Conservation (phyloP, 345 rosid species). For the Microthlaspi erraticum region DNA sequence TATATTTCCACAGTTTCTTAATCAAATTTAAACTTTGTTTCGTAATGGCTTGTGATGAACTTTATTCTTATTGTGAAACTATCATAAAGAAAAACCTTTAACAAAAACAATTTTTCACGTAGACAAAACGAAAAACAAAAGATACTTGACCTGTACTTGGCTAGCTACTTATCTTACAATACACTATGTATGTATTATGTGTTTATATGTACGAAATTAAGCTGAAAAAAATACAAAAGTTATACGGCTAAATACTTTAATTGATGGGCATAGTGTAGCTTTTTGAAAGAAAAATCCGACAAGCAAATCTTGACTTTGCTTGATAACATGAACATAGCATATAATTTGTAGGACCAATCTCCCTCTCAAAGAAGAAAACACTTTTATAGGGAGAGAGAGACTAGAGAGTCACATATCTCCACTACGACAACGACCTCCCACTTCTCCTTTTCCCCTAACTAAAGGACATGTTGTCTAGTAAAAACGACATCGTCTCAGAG, state of each 20-base stretch:
- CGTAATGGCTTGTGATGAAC: neutral
- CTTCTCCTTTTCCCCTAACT: conserved; percentile 18
- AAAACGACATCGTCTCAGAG: conserved; percentile 31
- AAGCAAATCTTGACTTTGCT: conserved; percentile 48
- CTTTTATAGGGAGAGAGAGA: conserved; percentile 38
- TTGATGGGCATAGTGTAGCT: conserved; percentile 34
- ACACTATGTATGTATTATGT: neutral
- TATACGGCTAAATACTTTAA: conserved; percentile 18
- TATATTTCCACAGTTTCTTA: neutral
- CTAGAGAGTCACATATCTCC: conserved; percentile 29
- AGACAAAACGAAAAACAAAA: neutral
- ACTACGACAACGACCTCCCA: conserved; percentile 34
- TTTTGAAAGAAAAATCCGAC: conserved; percentile 41
- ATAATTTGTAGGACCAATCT: conserved; percentile 44
- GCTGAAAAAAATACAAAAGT: neutral
- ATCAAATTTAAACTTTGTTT: too few relatives aligned
- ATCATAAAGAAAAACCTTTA: neutral
- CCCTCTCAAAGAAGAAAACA: conserved; percentile 29
- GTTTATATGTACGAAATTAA: neutral
- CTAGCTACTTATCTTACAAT: conserved; percentile 14
- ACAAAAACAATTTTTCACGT: neutral
- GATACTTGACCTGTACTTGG: conserved; percentile 30
- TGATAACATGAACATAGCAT: conserved; percentile 42
- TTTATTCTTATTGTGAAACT: neutral
- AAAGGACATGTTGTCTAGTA: conserved; percentile 35